Evolutionary conservation across 352 stramenopile species (phyloP).

Genomic region (Pythium phragmiticola): DNA sequence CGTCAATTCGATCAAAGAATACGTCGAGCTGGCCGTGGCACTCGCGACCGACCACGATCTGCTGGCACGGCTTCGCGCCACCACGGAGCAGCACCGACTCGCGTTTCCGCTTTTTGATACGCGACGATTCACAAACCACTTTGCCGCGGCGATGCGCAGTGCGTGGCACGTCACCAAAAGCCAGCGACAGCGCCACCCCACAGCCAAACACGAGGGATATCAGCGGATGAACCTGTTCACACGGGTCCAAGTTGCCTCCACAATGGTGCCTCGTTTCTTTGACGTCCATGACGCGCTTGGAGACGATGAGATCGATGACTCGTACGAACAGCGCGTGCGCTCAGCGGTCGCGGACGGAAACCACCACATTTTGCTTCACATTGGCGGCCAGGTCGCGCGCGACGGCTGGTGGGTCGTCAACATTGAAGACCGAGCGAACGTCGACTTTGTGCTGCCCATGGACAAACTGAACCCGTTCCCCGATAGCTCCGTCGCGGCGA

Average conservation of each 20-base stretch:
- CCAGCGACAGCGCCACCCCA: conserved; percentile 10
- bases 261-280: conserved; percentile 33
- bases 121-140: conserved; percentile 42
- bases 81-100: conserved; percentile 44
- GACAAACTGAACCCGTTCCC: conserved; percentile 67
- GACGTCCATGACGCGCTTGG: conserved; percentile 36
- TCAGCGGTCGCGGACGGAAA: conserved; percentile 29
- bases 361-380: conserved; percentile 52
- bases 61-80: conserved; percentile 35
- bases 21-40: conserved; percentile 69
- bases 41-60: conserved; percentile 39
- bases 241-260: conserved; percentile 14
- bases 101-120: conserved; percentile 70
- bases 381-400: conserved; percentile 46
- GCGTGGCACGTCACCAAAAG: conserved; percentile 38
- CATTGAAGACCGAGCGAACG: conserved; percentile 36
- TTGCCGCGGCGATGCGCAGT: conserved; percentile 43
- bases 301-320: conserved; percentile 34
- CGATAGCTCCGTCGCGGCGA: conserved; percentile 45
- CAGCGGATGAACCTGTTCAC: conserved; percentile 49
- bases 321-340: conserved; percentile 40
- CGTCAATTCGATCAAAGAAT: conserved; percentile 76
- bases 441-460: conserved; percentile 72
- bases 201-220: neutral
- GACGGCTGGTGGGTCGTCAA: conserved; percentile 76